A percentile compares a stretch with the other conserved stretches of the same genome.
phyloP scores from a whole-genome alignment of 169 alveolate species.

The Eimeria praecox region DNA sequence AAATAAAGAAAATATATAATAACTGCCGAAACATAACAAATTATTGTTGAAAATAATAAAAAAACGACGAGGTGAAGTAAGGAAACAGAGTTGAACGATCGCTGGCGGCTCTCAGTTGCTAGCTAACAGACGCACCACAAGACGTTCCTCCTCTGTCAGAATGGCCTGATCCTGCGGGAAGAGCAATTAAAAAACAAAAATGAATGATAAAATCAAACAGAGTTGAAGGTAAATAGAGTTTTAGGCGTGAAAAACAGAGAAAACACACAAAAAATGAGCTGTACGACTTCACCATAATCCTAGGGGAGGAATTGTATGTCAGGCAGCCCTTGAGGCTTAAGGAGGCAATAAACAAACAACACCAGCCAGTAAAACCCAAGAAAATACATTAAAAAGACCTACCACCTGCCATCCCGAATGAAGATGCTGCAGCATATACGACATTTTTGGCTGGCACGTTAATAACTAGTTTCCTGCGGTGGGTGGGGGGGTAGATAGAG shows the following conservation, averaged over 20 bases:
- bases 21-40: too few relatives aligned
- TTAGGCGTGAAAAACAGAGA: too few relatives aligned
- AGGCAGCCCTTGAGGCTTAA: too few relatives aligned
- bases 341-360: too few relatives aligned
- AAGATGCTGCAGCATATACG: slow-evolving; percentile 98
- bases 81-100: not conserved
- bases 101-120: not conserved
- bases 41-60: not conserved
- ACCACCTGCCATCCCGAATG: slow-evolving; percentile 99
- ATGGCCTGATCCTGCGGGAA: slow-evolving; percentile 94
- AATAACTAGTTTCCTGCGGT: not conserved
- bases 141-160: slow-evolving; percentile 97
- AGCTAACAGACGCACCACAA: slow-evolving; percentile 88
- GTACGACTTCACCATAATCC: too few relatives aligned
- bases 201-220: not conserved
- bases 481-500: not conserved
- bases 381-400: not conserved
- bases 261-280: not conserved
- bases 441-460: slow-evolving; percentile 88
- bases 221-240: too few relatives aligned
- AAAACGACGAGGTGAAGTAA: not conserved
- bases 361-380: not conserved
- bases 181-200: not conserved
- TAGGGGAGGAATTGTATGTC: too few relatives aligned
- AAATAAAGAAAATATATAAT: not conserved